Conservation (phyloP, 768 basidiomycete genomes). For the Mycena capillaripes region DNA sequence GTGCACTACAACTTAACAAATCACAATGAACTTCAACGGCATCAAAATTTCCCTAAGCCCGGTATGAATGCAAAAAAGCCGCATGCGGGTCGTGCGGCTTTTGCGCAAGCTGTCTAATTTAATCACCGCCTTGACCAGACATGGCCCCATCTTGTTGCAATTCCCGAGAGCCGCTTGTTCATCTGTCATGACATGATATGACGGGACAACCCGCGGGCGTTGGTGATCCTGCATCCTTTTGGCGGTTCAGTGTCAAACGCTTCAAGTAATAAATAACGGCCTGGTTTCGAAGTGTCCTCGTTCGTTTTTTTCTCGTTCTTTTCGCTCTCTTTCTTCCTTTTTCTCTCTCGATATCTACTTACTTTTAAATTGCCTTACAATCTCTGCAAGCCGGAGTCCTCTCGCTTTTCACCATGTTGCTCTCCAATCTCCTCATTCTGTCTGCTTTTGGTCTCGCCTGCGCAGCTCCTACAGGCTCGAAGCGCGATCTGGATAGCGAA, state of each 20-base stretch:
- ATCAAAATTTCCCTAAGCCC: too few species aligned
- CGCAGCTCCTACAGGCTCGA: neutral
- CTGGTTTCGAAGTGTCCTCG: neutral
- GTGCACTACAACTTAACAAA: neutral
- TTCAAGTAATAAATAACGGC: neutral
- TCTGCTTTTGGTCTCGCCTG: neutral
- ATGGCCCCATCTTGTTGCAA: neutral
- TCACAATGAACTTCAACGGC: too few species aligned
- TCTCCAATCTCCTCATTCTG: neutral
- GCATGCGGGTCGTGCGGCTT: too few species aligned
- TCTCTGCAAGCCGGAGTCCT: neutral
- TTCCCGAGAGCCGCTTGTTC: neutral
- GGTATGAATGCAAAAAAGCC: too few species aligned
- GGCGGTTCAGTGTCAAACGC: neutral
- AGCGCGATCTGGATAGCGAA: neutral
- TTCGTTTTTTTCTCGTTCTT: neutral
- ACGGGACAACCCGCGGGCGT: neutral
- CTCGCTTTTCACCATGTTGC: neutral
- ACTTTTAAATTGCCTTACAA: neutral
- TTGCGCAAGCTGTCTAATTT: too few species aligned
- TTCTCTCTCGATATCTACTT: neutral
- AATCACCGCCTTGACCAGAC: neutral
- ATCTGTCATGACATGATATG: slow-evolving; percentile 1
- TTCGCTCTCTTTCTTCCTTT: neutral
- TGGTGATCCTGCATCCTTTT: too few species aligned